Percentiles rank a stretch among this genome's conserved stretches.
phyloP scores from a whole-genome alignment of 2,329 filamentous ascomycete genomes.

The Colletotrichum abscissum region DNA sequence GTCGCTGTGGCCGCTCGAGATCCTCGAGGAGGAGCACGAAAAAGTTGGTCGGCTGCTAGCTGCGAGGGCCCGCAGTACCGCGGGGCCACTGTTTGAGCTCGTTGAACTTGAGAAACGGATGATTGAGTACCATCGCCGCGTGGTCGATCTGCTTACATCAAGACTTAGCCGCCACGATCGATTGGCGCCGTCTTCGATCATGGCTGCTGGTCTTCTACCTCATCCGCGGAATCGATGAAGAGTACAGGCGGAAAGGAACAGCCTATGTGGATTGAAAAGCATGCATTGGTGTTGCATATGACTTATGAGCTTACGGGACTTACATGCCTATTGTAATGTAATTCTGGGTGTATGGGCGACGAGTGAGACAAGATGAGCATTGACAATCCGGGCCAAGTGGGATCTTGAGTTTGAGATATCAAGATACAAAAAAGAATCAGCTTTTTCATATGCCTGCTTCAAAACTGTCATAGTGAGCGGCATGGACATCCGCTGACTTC shows the following conservation, averaged over 20 bases:
- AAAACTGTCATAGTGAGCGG: no score
- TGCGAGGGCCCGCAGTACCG: conserved; percentile 13
- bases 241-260: neutral
- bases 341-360: neutral
- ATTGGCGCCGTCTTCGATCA: conserved; percentile 2
- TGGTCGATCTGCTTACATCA: conserved; percentile 21
- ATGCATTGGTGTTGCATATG: neutral
- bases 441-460: no score
- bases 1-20: conserved; percentile 26
- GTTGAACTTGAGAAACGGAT: conserved; percentile 20
- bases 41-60: conserved; percentile 15
- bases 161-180: conserved; percentile 12
- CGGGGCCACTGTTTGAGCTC: conserved; percentile 19
- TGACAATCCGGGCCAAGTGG: no score
- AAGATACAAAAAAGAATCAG: no score
- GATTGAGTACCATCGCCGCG: conserved; percentile 23
- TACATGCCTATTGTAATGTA: neutral
- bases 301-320: neutral
- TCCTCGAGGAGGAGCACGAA: conserved; percentile 27
- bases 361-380: neutral
- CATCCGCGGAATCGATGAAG: neutral
- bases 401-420: no score
- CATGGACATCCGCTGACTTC: no score
- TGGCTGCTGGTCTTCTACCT: conserved; percentile 20
- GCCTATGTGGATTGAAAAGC: neutral